phyloP scores from a whole-genome alignment of 2,329 filamentous ascomycete genomes.

The Exophiala spinifera region DNA sequence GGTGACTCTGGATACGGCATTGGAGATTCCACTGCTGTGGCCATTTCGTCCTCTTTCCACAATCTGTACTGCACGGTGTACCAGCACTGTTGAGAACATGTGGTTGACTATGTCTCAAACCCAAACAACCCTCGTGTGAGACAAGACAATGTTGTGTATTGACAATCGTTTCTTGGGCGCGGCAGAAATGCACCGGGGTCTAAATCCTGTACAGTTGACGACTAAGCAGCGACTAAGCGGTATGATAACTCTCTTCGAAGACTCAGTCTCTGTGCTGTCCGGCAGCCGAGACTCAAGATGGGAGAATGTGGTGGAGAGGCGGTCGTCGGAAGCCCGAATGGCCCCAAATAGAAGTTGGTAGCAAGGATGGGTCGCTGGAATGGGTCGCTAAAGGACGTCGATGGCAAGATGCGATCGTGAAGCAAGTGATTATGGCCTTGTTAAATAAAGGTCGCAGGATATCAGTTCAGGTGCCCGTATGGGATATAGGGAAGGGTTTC shows the following conservation, averaged over 20 bases:
- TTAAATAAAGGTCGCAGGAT: constrained; percentile 11
- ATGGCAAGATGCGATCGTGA: neutral
- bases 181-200: constrained; percentile 5
- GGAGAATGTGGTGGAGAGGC: constrained; percentile 3
- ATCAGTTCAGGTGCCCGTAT: constrained; percentile 15
- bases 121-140: constrained; percentile 5
- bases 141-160: constrained; percentile 6
- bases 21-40: constrained; percentile 61
- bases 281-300: constrained; percentile 15
- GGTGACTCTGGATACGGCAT: constrained; percentile 56
- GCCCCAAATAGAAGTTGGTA: constrained; percentile 1
- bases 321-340: neutral
- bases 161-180: constrained; percentile 9
- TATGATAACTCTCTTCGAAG: constrained; percentile 2
- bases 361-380: neutral
- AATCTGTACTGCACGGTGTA: constrained; percentile 7
- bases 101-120: constrained; percentile 10
- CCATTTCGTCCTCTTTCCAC: constrained; percentile 17
- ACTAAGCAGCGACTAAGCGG: neutral
- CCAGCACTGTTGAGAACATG: constrained; percentile 12
- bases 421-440: neutral
- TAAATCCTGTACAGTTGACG: constrained; percentile 13
- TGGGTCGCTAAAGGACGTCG: neutral
- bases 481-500: neutral
- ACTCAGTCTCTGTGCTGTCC: constrained; percentile 13